Percentiles rank a stretch among this genome's conserved stretches.
These are phyloP conservation scores for Paxillus involutus DNA, from an alignment of 768 basidiomycete species.

Conservation along the genomic window DNA sequence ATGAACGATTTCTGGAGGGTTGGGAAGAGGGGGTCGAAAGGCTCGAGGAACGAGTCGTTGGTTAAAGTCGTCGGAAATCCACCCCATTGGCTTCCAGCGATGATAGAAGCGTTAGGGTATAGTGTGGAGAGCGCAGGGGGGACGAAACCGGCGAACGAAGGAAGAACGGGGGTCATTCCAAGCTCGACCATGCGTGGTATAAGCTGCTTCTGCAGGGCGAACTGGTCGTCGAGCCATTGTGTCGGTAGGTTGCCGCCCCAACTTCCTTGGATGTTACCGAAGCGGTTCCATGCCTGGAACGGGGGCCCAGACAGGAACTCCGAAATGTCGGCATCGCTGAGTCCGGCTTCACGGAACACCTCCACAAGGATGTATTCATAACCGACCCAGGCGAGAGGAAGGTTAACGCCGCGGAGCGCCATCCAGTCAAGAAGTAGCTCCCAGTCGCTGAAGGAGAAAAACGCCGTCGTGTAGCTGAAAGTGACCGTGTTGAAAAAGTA, in stretches of 20 bases:
- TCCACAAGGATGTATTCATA: constrained; percentile 38
- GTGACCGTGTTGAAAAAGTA: constrained; percentile 46
- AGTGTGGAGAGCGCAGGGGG: constrained; percentile 30
- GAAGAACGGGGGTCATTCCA: constrained; percentile 43
- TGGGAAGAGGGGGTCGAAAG: constrained; percentile 37
- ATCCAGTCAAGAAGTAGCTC: constrained; percentile 41
- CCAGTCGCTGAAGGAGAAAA: constrained; percentile 42
- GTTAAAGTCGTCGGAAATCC: constrained; percentile 34
- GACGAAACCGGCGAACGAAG: constrained; percentile 43
- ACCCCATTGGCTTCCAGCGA: constrained; percentile 35
- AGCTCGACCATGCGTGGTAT: constrained; percentile 39
- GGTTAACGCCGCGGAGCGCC: constrained; percentile 39
- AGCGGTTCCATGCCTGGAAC: constrained; percentile 43
- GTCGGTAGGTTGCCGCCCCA: constrained; percentile 37
- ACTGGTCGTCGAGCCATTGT: constrained; percentile 40
- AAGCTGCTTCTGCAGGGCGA: constrained; percentile 35
- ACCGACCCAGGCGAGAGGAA: constrained; percentile 43
- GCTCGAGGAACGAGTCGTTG: constrained; percentile 41
- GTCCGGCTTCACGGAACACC: constrained; percentile 37
- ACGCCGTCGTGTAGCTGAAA: constrained; percentile 40
- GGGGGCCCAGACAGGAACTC: constrained; percentile 38
- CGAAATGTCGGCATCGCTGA: constrained; percentile 34
- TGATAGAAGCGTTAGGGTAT: constrained; percentile 36
- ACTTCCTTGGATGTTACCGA: constrained; percentile 42
- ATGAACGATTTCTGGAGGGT: constrained; percentile 40